These are phyloP conservation scores for Turritis glabra DNA, from an alignment of 345 rosid genomes.

Conservation along the genomic window DNA sequence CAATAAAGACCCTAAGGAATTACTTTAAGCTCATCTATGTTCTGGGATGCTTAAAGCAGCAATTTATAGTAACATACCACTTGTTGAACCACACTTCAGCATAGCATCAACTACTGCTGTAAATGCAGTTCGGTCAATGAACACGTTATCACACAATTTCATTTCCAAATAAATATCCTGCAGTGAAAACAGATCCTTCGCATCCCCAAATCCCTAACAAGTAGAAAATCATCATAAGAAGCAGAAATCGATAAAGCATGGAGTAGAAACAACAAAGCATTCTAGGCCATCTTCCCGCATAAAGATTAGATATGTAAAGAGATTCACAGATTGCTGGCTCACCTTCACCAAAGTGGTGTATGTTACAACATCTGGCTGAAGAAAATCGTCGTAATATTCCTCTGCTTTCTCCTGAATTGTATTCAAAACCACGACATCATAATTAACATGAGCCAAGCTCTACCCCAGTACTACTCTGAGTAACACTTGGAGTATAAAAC, in stretches of 20 bases:
- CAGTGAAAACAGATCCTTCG: slow-evolving; percentile 53
- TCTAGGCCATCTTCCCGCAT: neutral
- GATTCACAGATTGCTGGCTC: slow-evolving; percentile 20
- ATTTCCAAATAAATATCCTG: slow-evolving; percentile 53
- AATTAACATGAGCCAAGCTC: slow-evolving; percentile 22
- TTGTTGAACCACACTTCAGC: slow-evolving; percentile 58
- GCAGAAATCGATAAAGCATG: neutral
- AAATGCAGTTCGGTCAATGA: slow-evolving; percentile 65
- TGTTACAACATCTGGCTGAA: slow-evolving; percentile 63
- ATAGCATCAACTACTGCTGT: slow-evolving; percentile 68
- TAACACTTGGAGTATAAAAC: slow-evolving; percentile 51
- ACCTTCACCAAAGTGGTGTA: slow-evolving; percentile 70
- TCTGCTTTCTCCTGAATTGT: slow-evolving; percentile 54
- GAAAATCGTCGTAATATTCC: slow-evolving; percentile 29
- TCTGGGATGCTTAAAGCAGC: slow-evolving; percentile 3
- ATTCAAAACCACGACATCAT: slow-evolving; percentile 7
- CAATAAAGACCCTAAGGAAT: slow-evolving; percentile 6
- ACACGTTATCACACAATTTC: slow-evolving; percentile 50
- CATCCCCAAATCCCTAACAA: slow-evolving; percentile 60
- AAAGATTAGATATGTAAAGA: neutral
- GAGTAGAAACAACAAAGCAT: slow-evolving; percentile 21
- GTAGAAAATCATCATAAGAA: slow-evolving; percentile 14
- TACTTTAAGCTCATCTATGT: neutral
- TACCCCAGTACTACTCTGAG: slow-evolving; percentile 37
- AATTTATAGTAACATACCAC: slow-evolving; percentile 43